Percentiles rank a stretch among this genome's conserved stretches.
phyloP scores from a whole-genome alignment of 805 yeast species.

The Pichia occidentalis region DNA sequence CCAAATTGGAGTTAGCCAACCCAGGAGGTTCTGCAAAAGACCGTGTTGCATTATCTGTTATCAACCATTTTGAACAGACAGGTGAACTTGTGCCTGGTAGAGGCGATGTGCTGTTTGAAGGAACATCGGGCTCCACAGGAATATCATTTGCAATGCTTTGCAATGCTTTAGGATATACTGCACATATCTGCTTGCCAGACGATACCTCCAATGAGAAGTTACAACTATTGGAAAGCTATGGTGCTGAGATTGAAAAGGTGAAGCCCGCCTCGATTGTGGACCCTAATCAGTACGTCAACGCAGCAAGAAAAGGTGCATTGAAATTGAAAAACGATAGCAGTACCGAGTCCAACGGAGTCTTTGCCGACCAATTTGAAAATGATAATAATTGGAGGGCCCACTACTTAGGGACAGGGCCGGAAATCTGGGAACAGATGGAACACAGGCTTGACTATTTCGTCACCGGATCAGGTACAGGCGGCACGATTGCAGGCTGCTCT shows the following conservation, averaged over 20 bases:
- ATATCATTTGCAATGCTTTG: constrained; percentile 89
- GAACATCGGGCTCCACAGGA: constrained; percentile 96
- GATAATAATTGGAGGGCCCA: constrained; percentile 86
- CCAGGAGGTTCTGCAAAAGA: constrained; percentile 98
- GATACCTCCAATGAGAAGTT: constrained; percentile 86
- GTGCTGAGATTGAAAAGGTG: constrained; percentile 79
- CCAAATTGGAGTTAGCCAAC: constrained; percentile 76
- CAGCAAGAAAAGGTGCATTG: constrained; percentile 66
- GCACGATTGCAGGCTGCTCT: constrained; percentile 92
- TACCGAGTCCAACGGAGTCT: constrained; percentile 52
- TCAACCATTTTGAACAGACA: constrained; percentile 53
- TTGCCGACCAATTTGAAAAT: constrained; percentile 95
- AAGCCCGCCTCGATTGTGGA: constrained; percentile 95
- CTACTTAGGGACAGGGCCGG: constrained; percentile 84
- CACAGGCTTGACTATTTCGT: constrained; percentile 68
- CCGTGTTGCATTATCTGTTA: constrained; percentile 82
- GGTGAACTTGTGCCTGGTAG: constrained; percentile 53
- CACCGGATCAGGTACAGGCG: constrained; percentile 95
- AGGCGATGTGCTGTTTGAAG: constrained; percentile 82
- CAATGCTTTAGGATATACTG: constrained; percentile 77
- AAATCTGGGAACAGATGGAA: constrained; percentile 69
- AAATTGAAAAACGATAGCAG: constrained; percentile 35
- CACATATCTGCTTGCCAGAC: constrained; percentile 92
- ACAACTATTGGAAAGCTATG: constrained; percentile 60
- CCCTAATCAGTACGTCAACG: constrained; percentile 86